Evolutionary conservation across 2,329 filamentous ascomycete genomes (phyloP), one percentile per base, ranked within the genome.

Genomic region (Aspergillus clavatus): DNA sequence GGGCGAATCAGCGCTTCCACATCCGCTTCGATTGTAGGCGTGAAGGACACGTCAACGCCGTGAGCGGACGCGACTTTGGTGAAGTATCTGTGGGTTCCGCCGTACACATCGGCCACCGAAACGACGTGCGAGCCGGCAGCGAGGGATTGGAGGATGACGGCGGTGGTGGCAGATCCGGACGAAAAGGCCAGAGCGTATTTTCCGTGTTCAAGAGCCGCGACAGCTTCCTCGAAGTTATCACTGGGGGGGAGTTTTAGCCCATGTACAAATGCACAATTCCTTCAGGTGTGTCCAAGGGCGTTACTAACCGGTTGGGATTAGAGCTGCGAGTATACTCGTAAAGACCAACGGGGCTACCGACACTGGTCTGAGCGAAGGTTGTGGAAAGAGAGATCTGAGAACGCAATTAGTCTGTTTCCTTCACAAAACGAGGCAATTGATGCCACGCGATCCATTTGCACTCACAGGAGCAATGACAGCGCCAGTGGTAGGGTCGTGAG

Each of bases 21-120:
- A 64, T 97, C 88, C 52, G 89, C 76, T 72, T 95, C 91, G 62
- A 98, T 94, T 70, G 84, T 84, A 7, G 89, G 89, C 4, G 89
- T 91, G 70, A 98, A 98, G 40, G 91, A 95, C 51, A 97, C 93
- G 58, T 86, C 82, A 43, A 98, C 89, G 60, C 91, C 89, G 69
- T 98, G 93, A 21, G 93, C 89, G 61, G 88, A 83, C 46, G 93
- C 93, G 40, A 97, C 93, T 73, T 96, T 90, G 55, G 93, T 98
- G 77, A 98, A 98, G 77, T 98, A 98, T 62, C 93, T 81, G 74
- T 98, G 93, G 33, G 93, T 98, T 58, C 93, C 93, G 58, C 93
- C 93, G 69, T 98, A 98, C 59, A 98, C 90, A 68, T 98, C 93
- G 37, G 89, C 95, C 38, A 98, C 89, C 50, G 89, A 96, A 59